Evolutionary conservation across 225 moss, liverwort and hornwort genomes (phyloP), one percentile per base, ranked within the genome.

Genomic region (Sphagnum tenellum): DNA sequence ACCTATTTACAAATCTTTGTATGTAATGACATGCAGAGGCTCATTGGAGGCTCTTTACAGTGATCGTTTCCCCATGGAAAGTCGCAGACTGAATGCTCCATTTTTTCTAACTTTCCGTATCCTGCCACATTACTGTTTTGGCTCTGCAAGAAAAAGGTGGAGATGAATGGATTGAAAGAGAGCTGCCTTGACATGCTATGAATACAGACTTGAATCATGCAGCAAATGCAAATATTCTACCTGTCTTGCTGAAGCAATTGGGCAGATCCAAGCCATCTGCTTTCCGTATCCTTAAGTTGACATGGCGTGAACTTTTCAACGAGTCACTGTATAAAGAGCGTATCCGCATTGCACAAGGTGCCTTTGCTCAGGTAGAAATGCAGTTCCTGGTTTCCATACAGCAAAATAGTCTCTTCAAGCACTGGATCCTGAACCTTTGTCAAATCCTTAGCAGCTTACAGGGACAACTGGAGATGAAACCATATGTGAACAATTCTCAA

Each of bases 71-170:
- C 96, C 92, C 0, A 90, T 90, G 90, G 92, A 98, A 53, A 78
- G 76, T 62, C 61, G 64, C 74, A 92, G 82, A 75, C 56, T 85
- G 3, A 98, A 98, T 76, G 96, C 83, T 0, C 90, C 89, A 2
- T 98, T 92, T 58, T 92, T 78, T 60, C 69, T 98, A 4, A 92
- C 83, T 55, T 89, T 90, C 13, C 92, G 92, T 98, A 98, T 98
- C 92, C 80, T 82, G 6, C 50, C 29, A 29, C 29, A 29, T 29
- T 29, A 29, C 29, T 29, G 29, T 29, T 29, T 29, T 29, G 29
- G 29, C 29, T 29, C 29, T 29, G 29, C 29, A 29, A 29, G 52
- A 52, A 52, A 9, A 9, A 9, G 9, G 9, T 6, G 52, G 52
- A 5, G 52, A 52, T 52, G 52, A 52, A 52, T 52, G 52, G 9